Evolutionary conservation across 352 stramenopile species (phyloP).

Genomic region (Phytophthora quininea): DNA sequence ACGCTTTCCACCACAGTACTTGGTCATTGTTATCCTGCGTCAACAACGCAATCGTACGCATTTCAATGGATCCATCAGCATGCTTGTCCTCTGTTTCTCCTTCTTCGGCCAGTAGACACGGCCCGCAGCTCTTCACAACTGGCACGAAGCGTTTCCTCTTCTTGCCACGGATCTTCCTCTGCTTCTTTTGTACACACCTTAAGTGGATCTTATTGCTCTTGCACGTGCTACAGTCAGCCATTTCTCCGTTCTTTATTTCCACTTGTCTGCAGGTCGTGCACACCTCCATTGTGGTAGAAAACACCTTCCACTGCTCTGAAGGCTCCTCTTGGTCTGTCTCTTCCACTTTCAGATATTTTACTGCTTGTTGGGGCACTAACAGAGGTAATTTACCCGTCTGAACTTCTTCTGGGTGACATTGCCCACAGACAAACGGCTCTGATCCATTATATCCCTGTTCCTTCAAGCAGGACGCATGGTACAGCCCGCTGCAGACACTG

Average conservation of each 20-base stretch:
- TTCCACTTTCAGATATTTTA: slow-evolving; percentile 25
- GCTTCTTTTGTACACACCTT: slow-evolving; percentile 33
- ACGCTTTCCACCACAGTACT: slow-evolving; percentile 40
- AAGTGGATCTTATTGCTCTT: slow-evolving; percentile 31
- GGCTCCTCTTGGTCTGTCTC: slow-evolving; percentile 9
- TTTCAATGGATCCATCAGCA: slow-evolving; percentile 37
- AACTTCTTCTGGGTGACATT: slow-evolving; percentile 17
- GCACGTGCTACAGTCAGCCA: slow-evolving; percentile 40
- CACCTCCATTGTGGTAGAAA: slow-evolving; percentile 52
- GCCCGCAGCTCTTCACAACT: slow-evolving; percentile 24
- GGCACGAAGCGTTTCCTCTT: slow-evolving; percentile 33
- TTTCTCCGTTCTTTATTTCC: slow-evolving; percentile 44
- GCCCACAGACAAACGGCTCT: slow-evolving; percentile 27
- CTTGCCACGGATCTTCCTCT: slow-evolving; percentile 12
- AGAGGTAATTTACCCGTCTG: slow-evolving; percentile 17
- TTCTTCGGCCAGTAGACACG: slow-evolving; percentile 19
- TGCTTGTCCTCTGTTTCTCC: slow-evolving; percentile 8
- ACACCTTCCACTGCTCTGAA: slow-evolving; percentile 32
- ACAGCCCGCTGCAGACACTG: slow-evolving; percentile 45
- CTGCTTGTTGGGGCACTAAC: slow-evolving; percentile 39
- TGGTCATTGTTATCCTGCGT: slow-evolving; percentile 28
- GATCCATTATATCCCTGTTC: background rate
- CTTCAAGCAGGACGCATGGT: slow-evolving; percentile 45
- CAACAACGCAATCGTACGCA: slow-evolving; percentile 49
- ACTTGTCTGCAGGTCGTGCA: slow-evolving; percentile 66